These are phyloP conservation scores for Rhizopus stolonifer DNA, from an alignment of 371 early-diverging fungal genomes.

Conservation along the genomic window DNA sequence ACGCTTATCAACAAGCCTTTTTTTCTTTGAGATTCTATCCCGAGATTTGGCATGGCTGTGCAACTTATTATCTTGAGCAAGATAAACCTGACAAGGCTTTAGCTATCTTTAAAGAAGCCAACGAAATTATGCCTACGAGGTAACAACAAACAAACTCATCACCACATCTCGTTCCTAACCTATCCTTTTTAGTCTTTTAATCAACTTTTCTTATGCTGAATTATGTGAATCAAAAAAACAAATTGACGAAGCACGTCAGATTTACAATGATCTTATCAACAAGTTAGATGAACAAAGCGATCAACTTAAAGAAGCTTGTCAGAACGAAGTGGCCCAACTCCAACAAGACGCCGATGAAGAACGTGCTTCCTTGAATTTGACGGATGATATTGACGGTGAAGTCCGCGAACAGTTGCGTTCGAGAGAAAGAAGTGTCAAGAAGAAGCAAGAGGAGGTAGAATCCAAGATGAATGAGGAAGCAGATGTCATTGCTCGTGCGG, in stretches of 20 bases:
- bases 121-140: conserved; percentile 76
- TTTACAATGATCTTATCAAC: conserved; percentile 72
- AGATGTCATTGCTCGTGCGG: conserved; percentile 58
- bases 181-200: conserved; percentile 54
- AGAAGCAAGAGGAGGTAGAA: conserved; percentile 67
- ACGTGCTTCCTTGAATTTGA: conserved; percentile 44
- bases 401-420: conserved; percentile 70
- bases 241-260: conserved; percentile 61
- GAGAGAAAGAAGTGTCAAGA: conserved; percentile 63
- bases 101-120: conserved; percentile 68
- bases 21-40: conserved; percentile 83
- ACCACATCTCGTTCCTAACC: conserved; percentile 2
- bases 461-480: conserved; percentile 60
- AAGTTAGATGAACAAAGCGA: conserved; percentile 54
- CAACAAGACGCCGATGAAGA: conserved; percentile 49
- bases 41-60: conserved; percentile 78
- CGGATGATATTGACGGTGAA: conserved; percentile 81
- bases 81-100: conserved; percentile 76
- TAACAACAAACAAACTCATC: conserved; percentile 24
- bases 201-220: conserved; percentile 87
- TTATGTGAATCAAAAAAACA: conserved; percentile 77
- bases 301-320: conserved; percentile 47
- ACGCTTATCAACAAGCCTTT: conserved; percentile 87
- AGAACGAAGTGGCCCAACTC: conserved; percentile 49
- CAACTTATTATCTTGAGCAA: conserved; percentile 68